These are phyloP conservation scores for Annona squamosa DNA, from an alignment of 164 flowering plant genomes.

Conservation along the genomic window DNA sequence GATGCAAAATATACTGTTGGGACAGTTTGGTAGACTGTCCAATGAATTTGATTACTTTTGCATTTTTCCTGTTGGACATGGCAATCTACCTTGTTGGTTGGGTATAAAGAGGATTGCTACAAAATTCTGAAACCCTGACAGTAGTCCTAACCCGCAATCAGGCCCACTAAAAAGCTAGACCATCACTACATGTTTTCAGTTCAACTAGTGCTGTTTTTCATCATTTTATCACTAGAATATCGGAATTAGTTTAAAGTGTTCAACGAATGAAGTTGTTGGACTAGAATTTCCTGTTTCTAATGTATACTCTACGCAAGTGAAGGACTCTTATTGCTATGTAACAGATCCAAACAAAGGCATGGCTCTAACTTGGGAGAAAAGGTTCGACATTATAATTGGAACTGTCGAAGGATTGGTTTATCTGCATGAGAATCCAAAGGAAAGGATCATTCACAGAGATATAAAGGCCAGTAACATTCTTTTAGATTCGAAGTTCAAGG, in stretches of 20 bases:
- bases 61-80: too few relatives aligned
- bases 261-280: not conserved
- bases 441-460: slow-evolving; percentile 50
- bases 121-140: too few relatives aligned
- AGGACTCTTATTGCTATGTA: not conserved
- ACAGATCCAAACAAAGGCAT: slow-evolving; percentile 59
- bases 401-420: slow-evolving; percentile 63
- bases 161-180: not conserved
- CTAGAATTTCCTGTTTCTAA: not conserved
- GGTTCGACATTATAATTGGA: slow-evolving; percentile 46
- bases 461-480: slow-evolving; percentile 62
- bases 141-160: too few relatives aligned
- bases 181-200: not conserved
- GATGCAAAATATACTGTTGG: too few relatives aligned
- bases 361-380: slow-evolving; percentile 50
- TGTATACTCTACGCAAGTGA: not conserved
- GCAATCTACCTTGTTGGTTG: too few relatives aligned
- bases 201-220: not conserved
- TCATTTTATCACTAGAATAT: not conserved
- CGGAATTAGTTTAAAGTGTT: not conserved
- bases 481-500: slow-evolving; percentile 36
- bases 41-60: too few relatives aligned
- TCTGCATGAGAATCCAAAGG: slow-evolving; percentile 44
- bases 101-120: too few relatives aligned
- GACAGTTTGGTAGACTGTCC: too few relatives aligned